Percentiles rank a stretch among this genome's conserved stretches.
Evolutionary conservation across 495 filamentous ascomycete genomes (phyloP).

Genomic region (Hypoxylon lienhwacheense): DNA sequence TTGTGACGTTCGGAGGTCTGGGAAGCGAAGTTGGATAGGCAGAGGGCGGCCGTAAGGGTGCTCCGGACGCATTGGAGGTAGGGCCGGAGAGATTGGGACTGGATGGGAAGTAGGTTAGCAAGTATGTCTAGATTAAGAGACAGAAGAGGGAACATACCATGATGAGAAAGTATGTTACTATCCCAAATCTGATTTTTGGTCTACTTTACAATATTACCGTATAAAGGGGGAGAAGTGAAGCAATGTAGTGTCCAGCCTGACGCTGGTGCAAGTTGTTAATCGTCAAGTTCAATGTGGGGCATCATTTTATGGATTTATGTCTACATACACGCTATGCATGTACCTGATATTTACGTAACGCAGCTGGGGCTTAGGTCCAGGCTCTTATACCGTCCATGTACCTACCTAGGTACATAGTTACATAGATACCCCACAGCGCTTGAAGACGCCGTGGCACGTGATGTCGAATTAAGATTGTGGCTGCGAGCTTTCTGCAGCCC

Average conservation of each 20-base stretch:
- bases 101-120: slow-evolving; percentile 18
- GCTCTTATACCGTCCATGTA: no score
- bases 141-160: slow-evolving; percentile 26
- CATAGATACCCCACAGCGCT: no score
- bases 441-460: background rate
- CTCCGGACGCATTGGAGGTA: slow-evolving; percentile 97
- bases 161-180: slow-evolving; percentile 4
- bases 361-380: no score
- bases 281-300: slow-evolving; percentile 18
- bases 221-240: slow-evolving; percentile 26
- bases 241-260: slow-evolving; percentile 24
- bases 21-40: slow-evolving; percentile 95
- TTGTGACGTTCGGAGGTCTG: slow-evolving; percentile 96
- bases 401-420: no score
- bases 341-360: no score
- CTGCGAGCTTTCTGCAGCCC: background rate
- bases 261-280: background rate
- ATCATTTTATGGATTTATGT: no score
- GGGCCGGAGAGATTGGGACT: slow-evolving; percentile 98
- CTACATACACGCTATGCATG: no score
- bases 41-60: slow-evolving; percentile 89
- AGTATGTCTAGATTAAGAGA: background rate
- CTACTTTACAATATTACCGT: slow-evolving; percentile 10
- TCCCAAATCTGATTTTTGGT: slow-evolving; percentile 9
- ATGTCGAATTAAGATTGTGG: slow-evolving; percentile 7